phyloP scores from a whole-genome alignment of 1,284 basidiomycete genomes.

The Leccinum huronense region DNA sequence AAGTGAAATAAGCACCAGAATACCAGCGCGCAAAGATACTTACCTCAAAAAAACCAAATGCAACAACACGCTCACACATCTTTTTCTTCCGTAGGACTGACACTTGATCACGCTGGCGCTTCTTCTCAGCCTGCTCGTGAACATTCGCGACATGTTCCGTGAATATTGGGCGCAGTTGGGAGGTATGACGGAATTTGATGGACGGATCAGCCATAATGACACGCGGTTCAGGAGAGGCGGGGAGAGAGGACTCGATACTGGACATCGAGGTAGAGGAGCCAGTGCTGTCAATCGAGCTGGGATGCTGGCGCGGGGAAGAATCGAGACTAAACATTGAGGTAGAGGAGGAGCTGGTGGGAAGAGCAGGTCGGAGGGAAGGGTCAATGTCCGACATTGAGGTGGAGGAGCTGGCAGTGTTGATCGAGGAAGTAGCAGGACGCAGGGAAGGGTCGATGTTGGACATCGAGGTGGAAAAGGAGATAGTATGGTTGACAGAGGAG shows the following conservation, averaged over 20 bases:
- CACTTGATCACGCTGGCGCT: not conserved
- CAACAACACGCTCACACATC: not conserved
- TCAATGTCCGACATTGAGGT: not conserved
- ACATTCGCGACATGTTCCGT: slow-evolving; percentile 1
- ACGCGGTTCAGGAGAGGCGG: not conserved
- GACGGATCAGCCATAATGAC: not conserved
- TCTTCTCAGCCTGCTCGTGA: slow-evolving; percentile 1
- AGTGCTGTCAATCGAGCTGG: too few relatives aligned
- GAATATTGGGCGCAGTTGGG: slow-evolving; percentile 5
- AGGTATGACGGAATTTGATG: slow-evolving; percentile 7
- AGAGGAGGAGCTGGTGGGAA: not conserved
- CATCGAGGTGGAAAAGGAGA: too few relatives aligned
- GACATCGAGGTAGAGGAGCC: not conserved
- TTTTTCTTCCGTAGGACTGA: not conserved
- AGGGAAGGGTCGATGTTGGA: not conserved
- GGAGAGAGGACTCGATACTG: too few relatives aligned
- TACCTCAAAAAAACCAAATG: not conserved
- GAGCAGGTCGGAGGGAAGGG: not conserved
- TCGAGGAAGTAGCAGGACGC: not conserved
- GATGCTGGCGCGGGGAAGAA: too few relatives aligned
- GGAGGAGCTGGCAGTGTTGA: not conserved
- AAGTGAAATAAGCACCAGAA: not conserved
- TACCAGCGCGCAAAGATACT: not conserved
- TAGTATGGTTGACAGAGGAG: not conserved
- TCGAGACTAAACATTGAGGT: not conserved